Evolutionary conservation across 768 basidiomycete genomes (phyloP).

Genomic region (Postia placenta): DNA sequence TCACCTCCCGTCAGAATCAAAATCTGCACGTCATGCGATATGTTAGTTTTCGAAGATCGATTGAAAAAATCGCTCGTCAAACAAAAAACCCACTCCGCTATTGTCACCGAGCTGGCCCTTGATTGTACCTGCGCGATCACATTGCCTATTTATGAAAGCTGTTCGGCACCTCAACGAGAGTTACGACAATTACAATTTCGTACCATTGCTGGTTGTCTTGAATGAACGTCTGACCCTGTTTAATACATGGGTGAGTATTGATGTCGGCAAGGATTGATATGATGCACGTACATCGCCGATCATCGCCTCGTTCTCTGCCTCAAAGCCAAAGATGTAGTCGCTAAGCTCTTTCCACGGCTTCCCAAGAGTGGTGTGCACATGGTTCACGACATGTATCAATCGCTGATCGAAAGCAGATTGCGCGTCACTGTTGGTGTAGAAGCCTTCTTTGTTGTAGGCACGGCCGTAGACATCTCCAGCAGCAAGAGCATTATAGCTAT

Average conservation of each 20-base stretch:
- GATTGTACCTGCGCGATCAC: constrained; percentile 24
- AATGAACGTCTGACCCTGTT: constrained; percentile 21
- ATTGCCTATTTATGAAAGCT: constrained; percentile 19
- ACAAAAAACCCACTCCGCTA: constrained; percentile 14
- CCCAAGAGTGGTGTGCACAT: constrained; percentile 29
- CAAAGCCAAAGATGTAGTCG: constrained; percentile 32
- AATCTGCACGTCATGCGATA: constrained; percentile 13
- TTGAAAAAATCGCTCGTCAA: no score
- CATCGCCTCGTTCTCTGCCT: constrained; percentile 33
- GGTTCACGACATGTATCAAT: constrained; percentile 32
- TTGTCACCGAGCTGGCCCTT: constrained; percentile 16
- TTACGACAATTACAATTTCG: neutral
- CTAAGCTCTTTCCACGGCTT: constrained; percentile 32
- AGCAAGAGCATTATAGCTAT: constrained; percentile 28
- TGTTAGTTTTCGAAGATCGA: neutral
- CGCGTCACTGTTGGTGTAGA: constrained; percentile 24
- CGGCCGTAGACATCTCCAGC: constrained; percentile 29
- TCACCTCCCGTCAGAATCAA: constrained; percentile 25
- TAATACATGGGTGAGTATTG: neutral
- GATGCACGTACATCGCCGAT: constrained; percentile 18
- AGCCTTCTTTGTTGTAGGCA: constrained; percentile 26
- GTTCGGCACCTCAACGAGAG: no score
- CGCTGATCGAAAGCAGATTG: constrained; percentile 31
- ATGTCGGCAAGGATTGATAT: neutral
- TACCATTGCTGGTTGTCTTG: constrained; percentile 19